A percentile compares a stretch with the other conserved stretches of the same genome.
phyloP scores from a whole-genome alignment of 2,329 filamentous ascomycete species.

The Emmonsia crescens region DNA sequence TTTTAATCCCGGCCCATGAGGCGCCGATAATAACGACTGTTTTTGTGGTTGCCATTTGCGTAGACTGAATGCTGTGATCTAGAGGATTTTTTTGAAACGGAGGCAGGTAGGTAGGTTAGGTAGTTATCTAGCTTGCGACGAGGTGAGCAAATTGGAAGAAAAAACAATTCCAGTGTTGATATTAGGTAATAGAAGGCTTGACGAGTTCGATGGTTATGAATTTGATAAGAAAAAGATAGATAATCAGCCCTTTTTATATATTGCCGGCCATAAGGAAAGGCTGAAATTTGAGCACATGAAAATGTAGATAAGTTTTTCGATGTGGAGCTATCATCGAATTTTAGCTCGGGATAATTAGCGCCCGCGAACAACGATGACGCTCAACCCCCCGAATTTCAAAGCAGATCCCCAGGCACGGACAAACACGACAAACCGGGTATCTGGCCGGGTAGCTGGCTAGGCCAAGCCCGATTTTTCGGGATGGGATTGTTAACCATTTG shows the following conservation, averaged over 20 bases:
- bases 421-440: too few relatives aligned
- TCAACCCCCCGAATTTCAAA: too few relatives aligned
- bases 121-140: neutral
- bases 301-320: neutral
- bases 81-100: neutral
- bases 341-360: neutral
- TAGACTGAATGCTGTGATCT: neutral
- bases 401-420: too few relatives aligned
- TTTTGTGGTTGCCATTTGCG: neutral
- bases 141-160: neutral
- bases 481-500: too few relatives aligned
- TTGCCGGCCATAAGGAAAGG: neutral
- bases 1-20: slow-evolving; percentile 4
- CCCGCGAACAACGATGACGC: too few relatives aligned
- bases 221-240: neutral
- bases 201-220: neutral
- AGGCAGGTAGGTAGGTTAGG: neutral
- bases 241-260: neutral
- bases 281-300: neutral
- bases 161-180: neutral
- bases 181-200: too few relatives aligned
- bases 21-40: slow-evolving; percentile 3
- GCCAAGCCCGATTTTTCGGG: too few relatives aligned
- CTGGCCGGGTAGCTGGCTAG: too few relatives aligned
- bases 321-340: neutral